These are phyloP conservation scores for Graphiopsis chlorocephala DNA, from an alignment of 2,329 filamentous ascomycete species.

Conservation along the genomic window DNA sequence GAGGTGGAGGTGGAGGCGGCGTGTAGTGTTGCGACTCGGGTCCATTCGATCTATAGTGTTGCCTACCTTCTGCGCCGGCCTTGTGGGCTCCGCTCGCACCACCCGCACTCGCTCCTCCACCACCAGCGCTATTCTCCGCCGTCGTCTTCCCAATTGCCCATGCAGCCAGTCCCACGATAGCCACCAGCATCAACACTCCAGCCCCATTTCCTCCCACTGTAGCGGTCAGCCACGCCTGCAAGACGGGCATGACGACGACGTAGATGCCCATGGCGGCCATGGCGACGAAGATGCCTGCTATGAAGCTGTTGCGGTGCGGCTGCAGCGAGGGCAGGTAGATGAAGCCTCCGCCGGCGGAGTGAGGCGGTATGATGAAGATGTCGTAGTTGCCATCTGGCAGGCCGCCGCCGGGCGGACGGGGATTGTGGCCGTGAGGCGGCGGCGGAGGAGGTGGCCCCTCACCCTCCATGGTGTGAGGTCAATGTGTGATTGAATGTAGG, in stretches of 20 bases:
- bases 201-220: conserved; percentile 67
- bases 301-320: conserved; percentile 84
- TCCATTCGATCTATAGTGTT: conserved; percentile 26
- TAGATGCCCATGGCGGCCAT: conserved; percentile 71
- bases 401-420: conserved; percentile 61
- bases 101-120: conserved; percentile 21
- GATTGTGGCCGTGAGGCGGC: conserved; percentile 79
- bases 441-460: conserved; percentile 69
- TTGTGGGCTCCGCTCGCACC: conserved; percentile 22
- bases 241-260: conserved; percentile 68
- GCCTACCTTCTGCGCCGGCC: conserved; percentile 27
- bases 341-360: conserved; percentile 84
- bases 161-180: conserved; percentile 71
- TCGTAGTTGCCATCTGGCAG: conserved; percentile 90
- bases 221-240: conserved; percentile 69
- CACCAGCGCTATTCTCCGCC: conserved; percentile 45
- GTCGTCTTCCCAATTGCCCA: conserved; percentile 73
- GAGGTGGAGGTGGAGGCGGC: conserved; percentile 22
- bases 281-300: conserved; percentile 78
- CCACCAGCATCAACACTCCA: conserved; percentile 68
- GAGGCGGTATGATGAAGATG: conserved; percentile 93
- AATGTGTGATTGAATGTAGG: neutral
- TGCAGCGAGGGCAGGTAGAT: conserved; percentile 88
- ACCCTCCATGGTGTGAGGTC: conserved; percentile 13
- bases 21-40: conserved; percentile 25